These are phyloP conservation scores for Apiotrichum domesticum DNA, from an alignment of 1,284 basidiomycete genomes.

Conservation along the genomic window DNA sequence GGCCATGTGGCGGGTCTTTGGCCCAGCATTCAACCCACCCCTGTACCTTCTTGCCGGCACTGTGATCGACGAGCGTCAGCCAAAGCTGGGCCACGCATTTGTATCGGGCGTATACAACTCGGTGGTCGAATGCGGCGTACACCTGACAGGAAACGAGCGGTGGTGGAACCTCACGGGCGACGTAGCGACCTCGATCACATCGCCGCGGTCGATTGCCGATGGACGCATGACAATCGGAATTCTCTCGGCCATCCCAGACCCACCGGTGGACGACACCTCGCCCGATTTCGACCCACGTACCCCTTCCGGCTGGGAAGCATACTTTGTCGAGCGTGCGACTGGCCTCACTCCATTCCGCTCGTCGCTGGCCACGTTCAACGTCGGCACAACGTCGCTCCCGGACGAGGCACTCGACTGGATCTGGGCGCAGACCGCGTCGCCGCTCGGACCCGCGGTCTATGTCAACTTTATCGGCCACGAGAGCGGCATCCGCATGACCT, in stretches of 20 bases:
- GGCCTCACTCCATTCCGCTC: constrained; percentile 11
- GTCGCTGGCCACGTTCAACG: constrained; percentile 27
- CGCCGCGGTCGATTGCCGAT: constrained; percentile 2
- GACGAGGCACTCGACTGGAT: constrained; percentile 24
- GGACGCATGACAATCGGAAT: constrained; percentile 26
- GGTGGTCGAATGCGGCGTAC: constrained; percentile 13
- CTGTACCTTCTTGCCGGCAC: background rate
- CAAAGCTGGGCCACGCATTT: constrained; percentile 18
- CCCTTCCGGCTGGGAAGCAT: constrained; percentile 36
- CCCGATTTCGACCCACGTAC: constrained; percentile 17
- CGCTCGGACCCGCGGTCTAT: constrained; percentile 18
- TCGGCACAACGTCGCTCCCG: constrained; percentile 25
- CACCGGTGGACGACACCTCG: background rate
- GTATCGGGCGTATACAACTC: constrained; percentile 30
- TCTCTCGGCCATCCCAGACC: constrained; percentile 31
- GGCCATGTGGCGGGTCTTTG: constrained; percentile 21
- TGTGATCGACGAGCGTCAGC: constrained; percentile 20
- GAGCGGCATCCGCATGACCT: constrained; percentile 24
- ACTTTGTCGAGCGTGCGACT: constrained; percentile 19
- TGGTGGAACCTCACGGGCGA: constrained; percentile 23
- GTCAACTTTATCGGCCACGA: constrained; percentile 26
- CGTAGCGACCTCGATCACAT: constrained; percentile 2
- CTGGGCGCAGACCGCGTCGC: constrained; percentile 26
- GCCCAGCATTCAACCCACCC: background rate
- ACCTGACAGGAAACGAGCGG: constrained; percentile 7